Evolutionary conservation across 2,329 filamentous ascomycete genomes (phyloP).

Genomic region (Knufia fluminis): DNA sequence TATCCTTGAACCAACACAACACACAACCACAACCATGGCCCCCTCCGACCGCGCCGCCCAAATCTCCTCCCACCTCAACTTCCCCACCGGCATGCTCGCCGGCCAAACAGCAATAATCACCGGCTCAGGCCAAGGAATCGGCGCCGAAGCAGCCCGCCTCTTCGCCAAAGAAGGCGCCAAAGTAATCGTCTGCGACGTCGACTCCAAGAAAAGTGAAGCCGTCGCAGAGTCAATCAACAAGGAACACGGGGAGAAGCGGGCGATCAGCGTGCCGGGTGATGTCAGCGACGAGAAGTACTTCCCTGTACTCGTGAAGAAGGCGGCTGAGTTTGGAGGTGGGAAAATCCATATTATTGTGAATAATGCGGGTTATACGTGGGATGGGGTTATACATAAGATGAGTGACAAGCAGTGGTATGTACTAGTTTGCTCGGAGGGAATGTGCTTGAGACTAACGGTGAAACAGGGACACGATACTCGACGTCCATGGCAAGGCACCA

Average conservation of each 20-base stretch:
- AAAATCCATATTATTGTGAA: conserved; percentile 90
- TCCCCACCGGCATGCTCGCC: conserved; percentile 66
- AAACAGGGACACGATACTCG: conserved; percentile 60
- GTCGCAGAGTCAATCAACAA: conserved; percentile 63
- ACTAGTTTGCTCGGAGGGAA: not conserved
- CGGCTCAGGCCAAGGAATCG: conserved; percentile 77
- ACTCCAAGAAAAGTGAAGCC: conserved; percentile 57
- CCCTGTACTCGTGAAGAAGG: conserved; percentile 59
- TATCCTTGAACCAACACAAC: not conserved
- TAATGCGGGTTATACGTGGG: conserved; percentile 89
- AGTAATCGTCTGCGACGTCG: conserved; percentile 76
- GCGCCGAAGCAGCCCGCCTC: conserved; percentile 68
- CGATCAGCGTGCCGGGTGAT: conserved; percentile 67
- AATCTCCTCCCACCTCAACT: conserved; percentile 70
- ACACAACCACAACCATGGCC: conserved; percentile 28
- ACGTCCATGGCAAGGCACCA: conserved; percentile 73
- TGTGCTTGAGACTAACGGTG: not conserved
- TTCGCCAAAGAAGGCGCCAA: conserved; percentile 84
- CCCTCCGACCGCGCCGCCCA: conserved; percentile 54
- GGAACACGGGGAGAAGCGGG: conserved; percentile 42
- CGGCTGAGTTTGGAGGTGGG: conserved; percentile 70
- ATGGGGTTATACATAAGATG: conserved; percentile 79
- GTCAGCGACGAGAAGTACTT: conserved; percentile 64
- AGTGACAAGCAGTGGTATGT: conserved; percentile 21
- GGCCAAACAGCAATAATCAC: conserved; percentile 83